These are phyloP conservation scores for Phaffia tasmanica DNA, from an alignment of 768 basidiomycete species.

Conservation along the genomic window DNA sequence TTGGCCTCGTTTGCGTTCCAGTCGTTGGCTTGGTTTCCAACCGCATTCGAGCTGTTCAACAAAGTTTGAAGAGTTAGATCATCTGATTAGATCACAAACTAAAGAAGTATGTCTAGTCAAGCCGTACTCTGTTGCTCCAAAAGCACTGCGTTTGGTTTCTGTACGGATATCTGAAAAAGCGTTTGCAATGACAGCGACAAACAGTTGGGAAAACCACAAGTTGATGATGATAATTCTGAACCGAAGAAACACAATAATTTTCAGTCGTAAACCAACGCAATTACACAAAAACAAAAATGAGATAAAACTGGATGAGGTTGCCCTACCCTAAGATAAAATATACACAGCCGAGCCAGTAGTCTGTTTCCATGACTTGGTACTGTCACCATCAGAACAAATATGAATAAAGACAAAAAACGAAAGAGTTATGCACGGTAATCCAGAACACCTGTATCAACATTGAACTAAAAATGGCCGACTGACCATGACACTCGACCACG, in stretches of 20 bases:
- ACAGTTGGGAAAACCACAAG: slow-evolving; percentile 50
- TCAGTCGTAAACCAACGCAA: background rate
- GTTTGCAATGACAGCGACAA: slow-evolving; percentile 91
- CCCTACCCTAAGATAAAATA: slow-evolving; percentile 62
- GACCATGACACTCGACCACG: background rate
- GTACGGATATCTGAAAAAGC: slow-evolving; percentile 78
- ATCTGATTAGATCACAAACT: background rate
- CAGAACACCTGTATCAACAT: slow-evolving; percentile 36
- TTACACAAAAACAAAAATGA: background rate
- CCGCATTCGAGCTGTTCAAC: background rate
- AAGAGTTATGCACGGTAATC: slow-evolving; percentile 27
- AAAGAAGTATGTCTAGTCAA: slow-evolving; percentile 30
- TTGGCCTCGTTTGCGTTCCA: background rate
- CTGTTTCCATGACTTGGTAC: slow-evolving; percentile 80
- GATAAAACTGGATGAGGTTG: background rate
- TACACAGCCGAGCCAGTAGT: slow-evolving; percentile 74
- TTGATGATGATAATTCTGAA: slow-evolving; percentile 65
- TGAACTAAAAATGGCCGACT: slow-evolving; percentile 20
- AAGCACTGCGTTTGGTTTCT: slow-evolving; percentile 81
- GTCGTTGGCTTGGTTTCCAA: slow-evolving; percentile 21
- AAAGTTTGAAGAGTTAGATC: slow-evolving; percentile 5
- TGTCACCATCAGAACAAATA: slow-evolving; percentile 39
- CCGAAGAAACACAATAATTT: background rate
- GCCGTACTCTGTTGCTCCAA: slow-evolving; percentile 51
- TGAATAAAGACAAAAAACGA: slow-evolving; percentile 27